A percentile compares a stretch with the other conserved stretches of the same genome.
phyloP scores from a whole-genome alignment of 768 basidiomycete genomes.

The Boletales sp. region DNA sequence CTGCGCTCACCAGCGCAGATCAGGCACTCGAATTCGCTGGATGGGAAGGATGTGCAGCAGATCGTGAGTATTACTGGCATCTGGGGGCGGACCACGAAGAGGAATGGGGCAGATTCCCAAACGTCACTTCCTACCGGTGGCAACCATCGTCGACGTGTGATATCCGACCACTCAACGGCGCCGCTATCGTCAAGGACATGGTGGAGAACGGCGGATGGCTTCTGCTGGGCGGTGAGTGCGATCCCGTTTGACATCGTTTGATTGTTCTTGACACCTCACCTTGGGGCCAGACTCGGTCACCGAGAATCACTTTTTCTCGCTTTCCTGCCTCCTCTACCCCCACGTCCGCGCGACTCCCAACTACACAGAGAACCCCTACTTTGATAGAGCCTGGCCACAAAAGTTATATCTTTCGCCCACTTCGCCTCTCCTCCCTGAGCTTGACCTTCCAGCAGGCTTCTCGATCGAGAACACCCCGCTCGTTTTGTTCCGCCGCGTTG shows the following conservation, averaged over 20 bases:
- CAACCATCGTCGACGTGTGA: constrained; percentile 44
- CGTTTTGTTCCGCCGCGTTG: constrained; percentile 62
- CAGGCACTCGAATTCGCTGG: constrained; percentile 54
- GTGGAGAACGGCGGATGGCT: constrained; percentile 73
- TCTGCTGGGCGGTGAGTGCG: constrained; percentile 52
- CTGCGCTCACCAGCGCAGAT: constrained; percentile 34
- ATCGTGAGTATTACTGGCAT: constrained; percentile 63
- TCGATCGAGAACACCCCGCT: constrained; percentile 57
- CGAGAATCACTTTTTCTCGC: constrained; percentile 72
- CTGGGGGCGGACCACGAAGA: constrained; percentile 48
- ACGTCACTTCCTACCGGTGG: constrained; percentile 53
- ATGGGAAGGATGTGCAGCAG: constrained; percentile 58
- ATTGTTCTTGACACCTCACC: neutral
- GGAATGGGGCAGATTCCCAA: constrained; percentile 51
- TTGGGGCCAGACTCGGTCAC: constrained; percentile 55
- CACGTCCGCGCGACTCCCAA: constrained; percentile 65
- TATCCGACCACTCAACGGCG: constrained; percentile 38
- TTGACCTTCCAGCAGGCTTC: constrained; percentile 50
- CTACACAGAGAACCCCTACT: constrained; percentile 50
- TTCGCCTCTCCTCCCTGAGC: constrained; percentile 35
- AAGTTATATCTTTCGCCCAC: constrained; percentile 56
- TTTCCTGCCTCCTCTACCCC: constrained; percentile 63
- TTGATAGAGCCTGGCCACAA: constrained; percentile 65
- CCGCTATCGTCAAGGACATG: constrained; percentile 49
- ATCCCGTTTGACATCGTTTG: neutral